These are phyloP conservation scores for Arthrobotrys sphaeroides DNA, from an alignment of 2,329 filamentous ascomycete genomes.

Conservation along the genomic window DNA sequence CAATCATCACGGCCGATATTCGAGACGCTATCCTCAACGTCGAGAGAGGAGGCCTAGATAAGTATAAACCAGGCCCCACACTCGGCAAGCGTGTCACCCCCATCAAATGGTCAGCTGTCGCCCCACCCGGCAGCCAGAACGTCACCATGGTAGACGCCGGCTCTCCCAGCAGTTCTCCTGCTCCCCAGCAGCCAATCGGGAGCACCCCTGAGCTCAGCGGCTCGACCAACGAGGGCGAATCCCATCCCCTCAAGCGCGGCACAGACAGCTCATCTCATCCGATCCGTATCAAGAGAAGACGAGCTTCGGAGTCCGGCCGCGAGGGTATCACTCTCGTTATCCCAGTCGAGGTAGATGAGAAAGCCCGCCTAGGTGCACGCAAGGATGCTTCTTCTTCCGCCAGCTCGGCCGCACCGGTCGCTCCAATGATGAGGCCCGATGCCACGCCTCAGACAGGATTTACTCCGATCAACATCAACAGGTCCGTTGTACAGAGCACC, in stretches of 20 bases:
- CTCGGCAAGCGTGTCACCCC: conserved; percentile 35
- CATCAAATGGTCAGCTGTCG: conserved; percentile 24
- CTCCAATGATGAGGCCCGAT: neutral
- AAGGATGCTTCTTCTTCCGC: neutral
- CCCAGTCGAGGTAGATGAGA: conserved; percentile 4
- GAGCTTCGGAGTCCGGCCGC: conserved; percentile 21
- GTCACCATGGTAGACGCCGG: neutral
- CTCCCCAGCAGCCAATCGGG: neutral
- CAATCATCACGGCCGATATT: conserved; percentile 24
- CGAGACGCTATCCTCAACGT: conserved; percentile 27
- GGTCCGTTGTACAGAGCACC: neutral
- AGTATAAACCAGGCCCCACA: conserved; percentile 28
- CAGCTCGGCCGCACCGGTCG: neutral
- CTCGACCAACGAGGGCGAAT: neutral
- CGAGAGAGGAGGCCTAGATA: conserved; percentile 23
- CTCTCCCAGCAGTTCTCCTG: neutral
- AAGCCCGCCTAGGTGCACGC: neutral
- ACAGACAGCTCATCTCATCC: conserved; percentile 13
- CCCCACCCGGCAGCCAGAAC: neutral
- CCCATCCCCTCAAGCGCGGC: conserved; percentile 17
- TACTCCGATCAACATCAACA: conserved; percentile 38
- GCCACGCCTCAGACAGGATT: conserved; percentile 13
- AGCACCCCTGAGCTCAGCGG: neutral
- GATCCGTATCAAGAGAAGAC: conserved; percentile 32
- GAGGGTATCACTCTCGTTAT: conserved; percentile 31